These are phyloP conservation scores for Daldinia bambusicola DNA, from an alignment of 495 filamentous ascomycete species.

Conservation along the genomic window DNA sequence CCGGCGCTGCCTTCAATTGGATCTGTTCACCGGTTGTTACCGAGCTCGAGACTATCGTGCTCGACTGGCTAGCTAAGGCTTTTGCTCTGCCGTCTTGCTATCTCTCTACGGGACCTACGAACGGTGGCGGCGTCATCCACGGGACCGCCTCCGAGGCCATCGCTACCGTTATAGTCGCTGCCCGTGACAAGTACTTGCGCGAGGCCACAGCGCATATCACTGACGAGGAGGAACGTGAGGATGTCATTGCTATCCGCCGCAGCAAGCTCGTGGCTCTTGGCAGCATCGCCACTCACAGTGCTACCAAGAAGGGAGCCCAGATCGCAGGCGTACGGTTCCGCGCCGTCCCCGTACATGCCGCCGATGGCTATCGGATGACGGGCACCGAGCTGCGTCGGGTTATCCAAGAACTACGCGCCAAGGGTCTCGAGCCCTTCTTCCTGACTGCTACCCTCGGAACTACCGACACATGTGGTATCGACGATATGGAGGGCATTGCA, in stretches of 20 bases:
- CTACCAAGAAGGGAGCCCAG: conserved; percentile 86
- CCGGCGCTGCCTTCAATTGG: conserved; percentile 96
- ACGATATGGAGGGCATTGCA: conserved; percentile 79
- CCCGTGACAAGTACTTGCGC: conserved; percentile 80
- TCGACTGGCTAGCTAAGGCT: conserved; percentile 89
- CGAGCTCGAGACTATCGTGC: conserved; percentile 91
- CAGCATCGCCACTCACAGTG: conserved; percentile 81
- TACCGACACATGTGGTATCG: conserved; percentile 87
- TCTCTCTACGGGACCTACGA: conserved; percentile 75
- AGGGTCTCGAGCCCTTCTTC: conserved; percentile 85
- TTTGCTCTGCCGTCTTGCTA: conserved; percentile 79
- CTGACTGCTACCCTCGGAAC: conserved; percentile 87
- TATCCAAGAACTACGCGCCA: conserved; percentile 67
- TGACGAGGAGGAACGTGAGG: conserved; percentile 68
- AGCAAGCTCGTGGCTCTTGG: conserved; percentile 82
- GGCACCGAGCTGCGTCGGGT: conserved; percentile 66
- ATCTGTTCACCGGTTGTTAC: conserved; percentile 95
- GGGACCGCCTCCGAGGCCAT: conserved; percentile 91
- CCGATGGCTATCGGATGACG: conserved; percentile 77
- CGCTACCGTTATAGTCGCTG: conserved; percentile 87
- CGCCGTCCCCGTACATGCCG: conserved; percentile 67
- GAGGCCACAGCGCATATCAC: conserved; percentile 64
- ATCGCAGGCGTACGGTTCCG: conserved; percentile 85
- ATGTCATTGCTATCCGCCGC: conserved; percentile 71
- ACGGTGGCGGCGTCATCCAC: conserved; percentile 92